phyloP scores from a whole-genome alignment of 495 filamentous ascomycete genomes.

The Penicillium soppii region DNA sequence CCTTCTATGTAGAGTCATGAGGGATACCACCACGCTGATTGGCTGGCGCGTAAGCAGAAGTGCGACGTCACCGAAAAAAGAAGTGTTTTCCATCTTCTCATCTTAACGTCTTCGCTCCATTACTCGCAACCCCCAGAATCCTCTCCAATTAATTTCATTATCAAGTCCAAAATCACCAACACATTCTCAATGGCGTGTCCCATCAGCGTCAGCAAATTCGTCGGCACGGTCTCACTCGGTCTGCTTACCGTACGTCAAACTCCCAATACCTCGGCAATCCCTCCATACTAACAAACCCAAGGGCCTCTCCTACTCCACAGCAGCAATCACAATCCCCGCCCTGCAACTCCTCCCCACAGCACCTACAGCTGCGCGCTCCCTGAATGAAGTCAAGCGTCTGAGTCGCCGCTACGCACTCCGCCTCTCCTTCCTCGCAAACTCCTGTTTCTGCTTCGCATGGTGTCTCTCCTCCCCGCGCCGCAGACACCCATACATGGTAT shows the following conservation, averaged over 20 bases:
- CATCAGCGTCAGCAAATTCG: slow-evolving; percentile 80
- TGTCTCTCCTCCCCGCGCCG: slow-evolving; percentile 64
- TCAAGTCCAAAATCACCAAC: neutral
- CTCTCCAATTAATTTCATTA: neutral
- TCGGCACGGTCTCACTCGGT: slow-evolving; percentile 83
- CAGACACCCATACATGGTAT: slow-evolving; percentile 84
- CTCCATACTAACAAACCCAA: neutral
- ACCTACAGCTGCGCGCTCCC: slow-evolving; percentile 59
- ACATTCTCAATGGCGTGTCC: slow-evolving; percentile 58
- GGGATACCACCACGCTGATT: slow-evolving; percentile 20
- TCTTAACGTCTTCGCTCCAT: too few relatives aligned
- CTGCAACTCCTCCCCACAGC: slow-evolving; percentile 76
- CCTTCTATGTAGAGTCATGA: too few relatives aligned
- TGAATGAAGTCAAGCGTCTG: slow-evolving; percentile 59
- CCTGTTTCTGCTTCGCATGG: slow-evolving; percentile 71
- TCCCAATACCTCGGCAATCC: neutral
- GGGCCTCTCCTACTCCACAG: slow-evolving; percentile 82
- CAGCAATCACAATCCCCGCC: slow-evolving; percentile 69
- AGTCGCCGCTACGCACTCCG: slow-evolving; percentile 58
- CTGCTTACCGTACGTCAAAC: slow-evolving; percentile 70
- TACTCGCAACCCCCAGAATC: too few relatives aligned
- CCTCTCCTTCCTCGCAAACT: slow-evolving; percentile 59
- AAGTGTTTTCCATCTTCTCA: neutral
- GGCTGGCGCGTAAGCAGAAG: slow-evolving; percentile 10
- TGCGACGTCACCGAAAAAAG: slow-evolving; percentile 19